These are phyloP conservation scores for Gossypium armourianum DNA, from an alignment of 441 rosid genomes.

Conservation along the genomic window DNA sequence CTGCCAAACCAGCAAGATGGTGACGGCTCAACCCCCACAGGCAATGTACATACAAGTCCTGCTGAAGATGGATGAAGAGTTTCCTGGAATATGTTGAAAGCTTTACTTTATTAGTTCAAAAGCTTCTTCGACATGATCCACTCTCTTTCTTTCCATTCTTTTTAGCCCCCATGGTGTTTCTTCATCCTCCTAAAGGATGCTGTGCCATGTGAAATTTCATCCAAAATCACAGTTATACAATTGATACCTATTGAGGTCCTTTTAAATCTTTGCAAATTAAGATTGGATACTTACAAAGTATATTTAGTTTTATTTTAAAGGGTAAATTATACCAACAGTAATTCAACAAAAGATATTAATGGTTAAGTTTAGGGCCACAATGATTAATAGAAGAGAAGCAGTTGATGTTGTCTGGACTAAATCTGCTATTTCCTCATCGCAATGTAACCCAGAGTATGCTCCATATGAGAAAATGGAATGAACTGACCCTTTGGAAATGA, in stretches of 20 bases:
- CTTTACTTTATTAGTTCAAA: not conserved
- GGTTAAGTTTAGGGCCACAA: too few relatives aligned
- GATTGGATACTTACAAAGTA: conserved; percentile 4
- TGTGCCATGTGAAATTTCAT: not conserved
- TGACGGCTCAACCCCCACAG: not conserved
- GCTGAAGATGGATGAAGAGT: not conserved
- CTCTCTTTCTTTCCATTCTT: not conserved
- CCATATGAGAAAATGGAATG: not conserved
- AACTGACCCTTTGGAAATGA: not conserved
- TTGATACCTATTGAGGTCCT: not conserved
- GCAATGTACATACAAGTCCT: not conserved
- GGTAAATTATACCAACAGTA: too few relatives aligned
- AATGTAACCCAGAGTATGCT: not conserved
- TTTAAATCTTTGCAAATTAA: not conserved
- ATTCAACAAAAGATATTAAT: too few relatives aligned
- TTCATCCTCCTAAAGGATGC: not conserved
- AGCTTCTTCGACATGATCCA: not conserved
- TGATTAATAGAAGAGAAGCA: too few relatives aligned
- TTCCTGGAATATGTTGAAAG: not conserved
- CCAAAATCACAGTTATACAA: not conserved
- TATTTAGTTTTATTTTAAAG: not conserved
- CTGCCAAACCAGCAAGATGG: not conserved
- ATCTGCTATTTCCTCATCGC: not conserved
- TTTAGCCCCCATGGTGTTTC: not conserved
- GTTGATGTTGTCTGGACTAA: conserved; percentile 20